Evolutionary conservation across 2,329 filamentous ascomycete genomes (phyloP).

Genomic region (Magnaporthiopsis poae): DNA sequence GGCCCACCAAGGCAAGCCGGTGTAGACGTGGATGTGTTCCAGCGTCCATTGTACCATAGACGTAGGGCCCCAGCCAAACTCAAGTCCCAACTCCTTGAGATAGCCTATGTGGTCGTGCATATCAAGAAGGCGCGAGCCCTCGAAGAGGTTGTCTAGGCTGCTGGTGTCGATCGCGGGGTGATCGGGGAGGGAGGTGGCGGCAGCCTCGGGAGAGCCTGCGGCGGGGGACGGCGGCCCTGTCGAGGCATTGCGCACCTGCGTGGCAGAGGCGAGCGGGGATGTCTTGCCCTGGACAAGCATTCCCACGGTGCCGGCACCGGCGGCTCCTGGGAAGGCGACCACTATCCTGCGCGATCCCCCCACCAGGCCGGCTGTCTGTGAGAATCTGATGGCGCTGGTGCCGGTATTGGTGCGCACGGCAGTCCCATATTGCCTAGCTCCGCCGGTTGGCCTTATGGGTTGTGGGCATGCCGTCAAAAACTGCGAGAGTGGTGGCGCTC

Average conservation of each 20-base stretch:
- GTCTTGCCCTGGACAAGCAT: background rate
- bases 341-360: slow-evolving; percentile 14
- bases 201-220: slow-evolving; percentile 16
- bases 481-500: background rate
- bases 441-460: background rate
- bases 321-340: slow-evolving; percentile 9
- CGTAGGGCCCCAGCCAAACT: slow-evolving; percentile 78
- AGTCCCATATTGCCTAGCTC: slow-evolving; percentile 21
- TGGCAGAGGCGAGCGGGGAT: slow-evolving; percentile 9
- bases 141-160: slow-evolving; percentile 20
- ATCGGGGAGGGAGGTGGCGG: slow-evolving; percentile 9
- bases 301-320: slow-evolving; percentile 3
- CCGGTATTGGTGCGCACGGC: slow-evolving; percentile 15
- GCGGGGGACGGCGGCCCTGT: slow-evolving; percentile 10
- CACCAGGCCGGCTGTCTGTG: slow-evolving; percentile 8
- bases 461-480: background rate
- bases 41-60: slow-evolving; percentile 62
- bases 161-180: slow-evolving; percentile 4
- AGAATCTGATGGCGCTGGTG: slow-evolving; percentile 5
- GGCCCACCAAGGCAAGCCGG: slow-evolving; percentile 71
- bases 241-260: slow-evolving; percentile 9
- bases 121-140: slow-evolving; percentile 36
- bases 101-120: slow-evolving; percentile 74
- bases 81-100: slow-evolving; percentile 69
- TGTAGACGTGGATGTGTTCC: slow-evolving; percentile 72